A percentile compares a stretch with the other conserved stretches of the same genome.
phyloP scores from a whole-genome alignment of 1,139 yeast species.

The Suhomyces terraborum region DNA sequence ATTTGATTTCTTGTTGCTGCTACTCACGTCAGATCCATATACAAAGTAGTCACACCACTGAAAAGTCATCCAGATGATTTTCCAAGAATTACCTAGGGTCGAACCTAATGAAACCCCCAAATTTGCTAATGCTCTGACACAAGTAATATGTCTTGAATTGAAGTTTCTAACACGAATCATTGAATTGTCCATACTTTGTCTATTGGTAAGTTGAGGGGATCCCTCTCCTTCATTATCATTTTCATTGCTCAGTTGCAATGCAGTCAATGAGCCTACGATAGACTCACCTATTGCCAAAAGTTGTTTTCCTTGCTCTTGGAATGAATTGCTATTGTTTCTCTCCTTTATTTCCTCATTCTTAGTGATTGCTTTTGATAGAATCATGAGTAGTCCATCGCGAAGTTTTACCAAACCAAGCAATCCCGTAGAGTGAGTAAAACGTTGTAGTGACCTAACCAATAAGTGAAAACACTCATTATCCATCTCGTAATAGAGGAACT shows the following conservation, averaged over 20 bases:
- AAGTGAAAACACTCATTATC: conserved; percentile 68
- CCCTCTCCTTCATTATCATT: background rate
- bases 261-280: conserved; percentile 58
- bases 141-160: conserved; percentile 66
- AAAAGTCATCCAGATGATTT: conserved; percentile 62
- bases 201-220: background rate
- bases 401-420: conserved; percentile 57
- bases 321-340: conserved; percentile 9
- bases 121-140: conserved; percentile 76
- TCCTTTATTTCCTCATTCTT: conserved; percentile 34
- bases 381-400: conserved; percentile 60
- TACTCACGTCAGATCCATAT: conserved; percentile 58
- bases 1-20: conserved; percentile 19
- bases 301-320: conserved; percentile 34
- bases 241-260: conserved; percentile 4
- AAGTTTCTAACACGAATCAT: conserved; percentile 34
- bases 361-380: conserved; percentile 59
- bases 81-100: conserved; percentile 69
- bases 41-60: conserved; percentile 73
- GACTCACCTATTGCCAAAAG: conserved; percentile 61
- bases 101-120: conserved; percentile 80
- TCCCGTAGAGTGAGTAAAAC: conserved; percentile 80
- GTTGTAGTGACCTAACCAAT: conserved; percentile 72
- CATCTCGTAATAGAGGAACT: conserved; percentile 62
- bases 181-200: conserved; percentile 8